Base-by-base conservation (phyloP, 176 grass and related monocot genomes). In the Bonia amplexicaulis region DNA sequence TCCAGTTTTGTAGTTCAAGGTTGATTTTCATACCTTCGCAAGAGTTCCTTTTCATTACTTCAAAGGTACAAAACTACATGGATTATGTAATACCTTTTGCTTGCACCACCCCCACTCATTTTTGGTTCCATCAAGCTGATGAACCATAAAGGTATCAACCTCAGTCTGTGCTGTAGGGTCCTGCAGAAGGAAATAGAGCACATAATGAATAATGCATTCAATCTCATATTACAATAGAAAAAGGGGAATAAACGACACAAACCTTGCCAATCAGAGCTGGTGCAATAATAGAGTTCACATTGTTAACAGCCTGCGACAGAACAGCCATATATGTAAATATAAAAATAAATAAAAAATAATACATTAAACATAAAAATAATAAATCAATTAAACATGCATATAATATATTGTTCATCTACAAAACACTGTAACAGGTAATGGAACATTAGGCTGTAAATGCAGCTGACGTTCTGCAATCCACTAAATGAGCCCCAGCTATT, bases 81-180 rank as follows among this genome's bases (percentile, higher is more conserved):
- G 29, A 63, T 48, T 25, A 12, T 13, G 25, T 19, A 17, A 44
- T 45, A 97, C 95, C 90, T 98, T 98, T 55, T 98, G 95, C 77
- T 98, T 98, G 80, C 93, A 98, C 95, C 95, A 98, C 17, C 95
- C 95, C 95, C 95, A 98, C 40, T 98, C 93, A 62, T 98, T 98
- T 29, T 84, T 84, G 61, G 95, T 98, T 74, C 95, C 95, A 87
- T 98, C 92, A 88, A 97, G 95, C 53, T 95, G 82, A 69, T 97
- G 95, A 61, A 95, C 95, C 95, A 98, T 95, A 37, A 90, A 98
- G 75, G 91, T 98, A 73, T 98, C 96, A 83, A 98, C 80, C 59
- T 90, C 82, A 62, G 78, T 27, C 77, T 98, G 96, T 67, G 86
- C 76, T 1, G 96, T 90, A 16, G 96, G 91, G 76, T 95, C 91